Base-by-base conservation (phyloP, 495 filamentous ascomycete genomes). In the Penicillium maclennaniae region DNA sequence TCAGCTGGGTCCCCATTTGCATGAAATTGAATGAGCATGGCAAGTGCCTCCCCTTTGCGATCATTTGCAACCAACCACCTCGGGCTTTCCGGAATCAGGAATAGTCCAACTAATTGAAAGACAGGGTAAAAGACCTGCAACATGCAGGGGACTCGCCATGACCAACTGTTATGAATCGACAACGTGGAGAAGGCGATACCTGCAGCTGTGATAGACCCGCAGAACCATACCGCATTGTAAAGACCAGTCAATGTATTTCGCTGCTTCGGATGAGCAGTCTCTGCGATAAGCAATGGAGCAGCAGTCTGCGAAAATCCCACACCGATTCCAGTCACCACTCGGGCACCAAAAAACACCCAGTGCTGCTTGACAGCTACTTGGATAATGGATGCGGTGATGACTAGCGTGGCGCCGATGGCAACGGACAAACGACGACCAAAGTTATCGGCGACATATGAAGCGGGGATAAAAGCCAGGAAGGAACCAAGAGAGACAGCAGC, bases 21-120 rank as follows among this genome's bases (percentile, higher is more conserved):
- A 53, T 79, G 68, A 31, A 76, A 69, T 19, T 60, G 60, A 0
- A 60, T 63, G 2, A 80, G 61, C 26, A 75, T 61, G 16, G 57
- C 61, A 43, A 72, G 57, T 0, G 73, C 77, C 53, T 77, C 73
- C 3, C 65, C 68, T 20, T 61, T 59, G 1, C 71, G 54, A 43
- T 68, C 68, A 19, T 67, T 67, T 14, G 69, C 68, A 36, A 79
- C 71, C 28, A 78, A 63, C 75, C 76, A 78, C 39, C 63, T 58
- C 14, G 60, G 60, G 39, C 63, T 67, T 19, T 65, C 63, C 2
- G 63, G 60, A 9, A 64, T 54, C 19, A 69, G 25, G 4, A 40
- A 56, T 4, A 65, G 46, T 1, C 53, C 60, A 1, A 56, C 21
- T 16, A 67, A 39, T 27, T 64, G 55, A 10, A 57, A 48, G 14